Conservation (phyloP, 441 rosid genomes). For the Flueggea neowawraea region DNA sequence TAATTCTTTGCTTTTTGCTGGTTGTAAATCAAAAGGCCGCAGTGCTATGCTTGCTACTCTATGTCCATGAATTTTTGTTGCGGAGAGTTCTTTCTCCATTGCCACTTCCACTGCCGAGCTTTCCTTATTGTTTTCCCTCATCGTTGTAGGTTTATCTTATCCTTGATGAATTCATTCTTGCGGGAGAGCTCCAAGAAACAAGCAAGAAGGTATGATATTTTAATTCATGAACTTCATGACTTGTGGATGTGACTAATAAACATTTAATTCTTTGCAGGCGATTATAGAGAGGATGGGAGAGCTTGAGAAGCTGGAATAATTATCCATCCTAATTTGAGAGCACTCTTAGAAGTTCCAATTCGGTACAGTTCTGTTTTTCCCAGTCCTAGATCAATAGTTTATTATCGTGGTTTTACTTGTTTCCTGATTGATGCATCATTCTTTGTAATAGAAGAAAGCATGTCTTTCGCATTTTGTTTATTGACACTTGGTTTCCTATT, state of each 20-base stretch:
- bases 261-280: constrained; percentile 46
- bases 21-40: too few species aligned
- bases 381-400: neutral
- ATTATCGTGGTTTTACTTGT: constrained; percentile 12
- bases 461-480: too few species aligned
- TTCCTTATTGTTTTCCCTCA: constrained; percentile 5
- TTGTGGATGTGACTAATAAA: neutral
- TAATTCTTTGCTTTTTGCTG: too few species aligned
- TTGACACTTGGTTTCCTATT: too few species aligned
- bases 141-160: constrained; percentile 75
- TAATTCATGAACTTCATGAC: neutral
- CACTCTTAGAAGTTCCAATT: constrained; percentile 1
- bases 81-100: neutral
- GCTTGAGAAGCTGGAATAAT: constrained; percentile 87
- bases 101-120: neutral
- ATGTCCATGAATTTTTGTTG: neutral
- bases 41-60: neutral
- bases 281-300: constrained; percentile 97
- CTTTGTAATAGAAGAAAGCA: too few species aligned
- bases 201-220: constrained; percentile 71
- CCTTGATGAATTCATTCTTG: constrained; percentile 98
- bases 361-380: neutral
- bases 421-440: neutral
- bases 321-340: constrained; percentile 8
- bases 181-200: constrained; percentile 99